These are phyloP conservation scores for Alternaria sp. DNA, from an alignment of 2,329 filamentous ascomycete genomes.

Conservation along the genomic window DNA sequence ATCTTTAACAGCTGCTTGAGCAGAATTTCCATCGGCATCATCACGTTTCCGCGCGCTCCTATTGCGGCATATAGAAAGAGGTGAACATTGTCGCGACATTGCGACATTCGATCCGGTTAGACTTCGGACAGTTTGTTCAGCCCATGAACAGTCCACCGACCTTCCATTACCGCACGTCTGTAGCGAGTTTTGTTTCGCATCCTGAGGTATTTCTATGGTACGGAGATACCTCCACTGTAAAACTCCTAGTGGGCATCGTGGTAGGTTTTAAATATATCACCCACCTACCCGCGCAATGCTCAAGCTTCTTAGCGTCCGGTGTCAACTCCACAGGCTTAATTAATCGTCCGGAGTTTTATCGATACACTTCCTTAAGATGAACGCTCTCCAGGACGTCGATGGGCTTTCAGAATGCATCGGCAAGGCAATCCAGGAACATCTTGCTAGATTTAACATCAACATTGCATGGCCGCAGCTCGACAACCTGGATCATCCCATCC, in stretches of 20 bases:
- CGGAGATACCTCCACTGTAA: background rate
- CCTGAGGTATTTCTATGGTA: background rate
- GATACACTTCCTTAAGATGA: conserved; percentile 15
- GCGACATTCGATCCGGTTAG: background rate
- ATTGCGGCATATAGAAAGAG: background rate
- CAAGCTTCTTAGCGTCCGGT: conserved; percentile 4
- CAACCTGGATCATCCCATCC: conserved; percentile 27
- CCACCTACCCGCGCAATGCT: background rate
- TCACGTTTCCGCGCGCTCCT: background rate
- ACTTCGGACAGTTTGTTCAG: background rate
- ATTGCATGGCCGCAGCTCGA: conserved; percentile 35
- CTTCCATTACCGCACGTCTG: background rate
- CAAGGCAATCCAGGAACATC: conserved; percentile 37
- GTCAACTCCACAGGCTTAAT: background rate
- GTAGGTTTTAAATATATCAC: background rate
- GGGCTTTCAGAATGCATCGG: conserved; percentile 40
- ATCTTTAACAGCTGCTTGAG: conserved; percentile 11
- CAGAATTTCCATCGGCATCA: conserved; percentile 13
- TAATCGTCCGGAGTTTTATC: background rate
- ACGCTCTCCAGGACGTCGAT: conserved; percentile 26
- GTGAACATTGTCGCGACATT: background rate
- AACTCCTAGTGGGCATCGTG: background rate
- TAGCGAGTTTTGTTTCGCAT: background rate
- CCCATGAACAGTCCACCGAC: background rate
- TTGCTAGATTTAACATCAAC: conserved; percentile 31